Evolutionary conservation across 2,329 filamentous ascomycete species (phyloP).

Genomic region (Microdochium trichocladiopsis): DNA sequence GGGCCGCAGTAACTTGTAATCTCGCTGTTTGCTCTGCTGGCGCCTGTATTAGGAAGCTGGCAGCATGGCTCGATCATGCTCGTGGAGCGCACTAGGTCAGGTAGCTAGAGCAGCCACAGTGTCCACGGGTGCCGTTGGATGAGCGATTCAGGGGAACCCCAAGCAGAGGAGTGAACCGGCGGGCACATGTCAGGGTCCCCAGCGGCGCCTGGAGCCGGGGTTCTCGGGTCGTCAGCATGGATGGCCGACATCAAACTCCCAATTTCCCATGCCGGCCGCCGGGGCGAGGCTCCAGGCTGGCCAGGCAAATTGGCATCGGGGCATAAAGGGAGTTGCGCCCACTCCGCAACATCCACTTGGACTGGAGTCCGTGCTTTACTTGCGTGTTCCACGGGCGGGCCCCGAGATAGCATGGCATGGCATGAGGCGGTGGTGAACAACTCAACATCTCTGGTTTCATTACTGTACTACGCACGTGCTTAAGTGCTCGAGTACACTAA

Average conservation of each 20-base stretch:
- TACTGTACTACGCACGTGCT: no score
- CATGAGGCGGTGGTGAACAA: no score
- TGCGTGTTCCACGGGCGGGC: no score
- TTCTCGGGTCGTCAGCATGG: not conserved
- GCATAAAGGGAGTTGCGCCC: not conserved
- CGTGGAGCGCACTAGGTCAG: no score
- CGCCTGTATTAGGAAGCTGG: not conserved
- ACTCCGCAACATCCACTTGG: not conserved
- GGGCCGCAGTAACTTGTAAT: not conserved
- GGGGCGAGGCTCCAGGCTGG: no score
- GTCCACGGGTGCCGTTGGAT: no score
- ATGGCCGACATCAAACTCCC: not conserved
- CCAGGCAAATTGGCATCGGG: not conserved
- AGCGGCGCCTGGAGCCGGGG: not conserved
- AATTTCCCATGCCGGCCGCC: not conserved
- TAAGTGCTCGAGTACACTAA: no score
- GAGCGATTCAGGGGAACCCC: not conserved
- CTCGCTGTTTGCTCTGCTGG: not conserved
- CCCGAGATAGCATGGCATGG: no score
- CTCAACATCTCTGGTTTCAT: no score
- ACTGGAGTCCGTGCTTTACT: no score
- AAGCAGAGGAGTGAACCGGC: not conserved
- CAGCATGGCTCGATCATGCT: not conserved
- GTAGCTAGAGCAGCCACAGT: not conserved
- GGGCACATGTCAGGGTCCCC: not conserved